Evolutionary conservation across 23 red algal species (phyloP).

Genomic region (Gracilaria domingensis): DNA sequence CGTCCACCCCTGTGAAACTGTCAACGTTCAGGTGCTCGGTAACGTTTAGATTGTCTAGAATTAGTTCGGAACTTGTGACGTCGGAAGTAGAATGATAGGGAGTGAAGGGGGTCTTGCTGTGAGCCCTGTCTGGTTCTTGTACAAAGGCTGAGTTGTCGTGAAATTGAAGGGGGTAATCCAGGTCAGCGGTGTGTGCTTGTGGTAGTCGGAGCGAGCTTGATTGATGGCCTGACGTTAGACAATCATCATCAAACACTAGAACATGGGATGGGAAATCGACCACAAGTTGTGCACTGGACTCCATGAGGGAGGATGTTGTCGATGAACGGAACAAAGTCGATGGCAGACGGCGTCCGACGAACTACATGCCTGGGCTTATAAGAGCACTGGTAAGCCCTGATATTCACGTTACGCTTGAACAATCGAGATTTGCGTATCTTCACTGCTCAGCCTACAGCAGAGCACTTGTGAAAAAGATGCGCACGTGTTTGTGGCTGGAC

Average conservation of each 20-base stretch:
- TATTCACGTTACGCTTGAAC: background rate
- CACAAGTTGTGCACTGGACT: slow-evolving; percentile 1
- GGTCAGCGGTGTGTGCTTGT: background rate
- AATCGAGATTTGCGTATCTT: background rate
- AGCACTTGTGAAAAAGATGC: background rate
- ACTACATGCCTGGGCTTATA: too few species aligned
- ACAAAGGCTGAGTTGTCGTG: background rate
- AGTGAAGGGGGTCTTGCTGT: background rate
- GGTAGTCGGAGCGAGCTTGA: background rate
- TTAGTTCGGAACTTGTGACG: background rate
- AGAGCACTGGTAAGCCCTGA: too few species aligned
- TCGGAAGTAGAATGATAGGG: background rate
- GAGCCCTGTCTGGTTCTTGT: background rate
- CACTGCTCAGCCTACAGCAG: too few species aligned
- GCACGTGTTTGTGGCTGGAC: background rate
- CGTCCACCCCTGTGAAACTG: background rate
- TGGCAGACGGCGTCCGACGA: too few species aligned
- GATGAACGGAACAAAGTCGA: background rate
- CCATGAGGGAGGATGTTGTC: background rate
- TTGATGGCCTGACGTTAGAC: background rate
- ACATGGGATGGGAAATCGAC: background rate
- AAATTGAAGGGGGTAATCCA: background rate
- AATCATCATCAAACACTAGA: background rate
- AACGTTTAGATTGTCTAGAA: background rate
- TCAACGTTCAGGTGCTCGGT: background rate